A percentile compares a stretch with the other conserved stretches of the same genome.
Conservation (phyloP, 139 green algal species). For the Chlorella sp. region DNA sequence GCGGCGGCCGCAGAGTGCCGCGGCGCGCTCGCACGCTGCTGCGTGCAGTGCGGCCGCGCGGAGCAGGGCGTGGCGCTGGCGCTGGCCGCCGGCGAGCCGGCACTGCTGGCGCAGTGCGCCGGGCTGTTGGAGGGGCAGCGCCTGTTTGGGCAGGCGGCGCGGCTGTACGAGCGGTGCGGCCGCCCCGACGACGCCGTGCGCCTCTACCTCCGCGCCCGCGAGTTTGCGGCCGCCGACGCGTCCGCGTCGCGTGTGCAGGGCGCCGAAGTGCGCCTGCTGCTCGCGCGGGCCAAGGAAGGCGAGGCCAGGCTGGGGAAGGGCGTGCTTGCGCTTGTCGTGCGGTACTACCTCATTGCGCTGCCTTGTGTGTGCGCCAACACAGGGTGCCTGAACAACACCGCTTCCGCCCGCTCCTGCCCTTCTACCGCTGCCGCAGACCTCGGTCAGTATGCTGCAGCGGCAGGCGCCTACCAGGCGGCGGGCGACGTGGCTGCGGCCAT, state of each 20-base stretch:
- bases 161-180: slow-evolving; percentile 77
- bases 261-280: slow-evolving; percentile 74
- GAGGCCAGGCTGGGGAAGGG: too few relatives aligned
- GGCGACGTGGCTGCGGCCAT: slow-evolving; percentile 66
- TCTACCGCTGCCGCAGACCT: too few relatives aligned
- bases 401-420: too few relatives aligned
- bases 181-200: slow-evolving; percentile 71
- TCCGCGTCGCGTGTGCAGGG: slow-evolving; percentile 69
- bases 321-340: too few relatives aligned
- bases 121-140: slow-evolving; percentile 68
- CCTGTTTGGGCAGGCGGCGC: slow-evolving; percentile 68
- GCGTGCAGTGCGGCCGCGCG: slow-evolving; percentile 69
- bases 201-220: slow-evolving; percentile 80
- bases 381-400: too few relatives aligned
- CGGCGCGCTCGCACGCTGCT: slow-evolving; percentile 60
- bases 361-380: too few relatives aligned
- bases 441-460: slow-evolving; percentile 50
- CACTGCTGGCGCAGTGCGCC: slow-evolving; percentile 75
- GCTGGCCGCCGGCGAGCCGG: slow-evolving; percentile 41
- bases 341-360: too few relatives aligned
- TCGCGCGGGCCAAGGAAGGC: slow-evolving; percentile 78
- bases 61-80: slow-evolving; percentile 57
- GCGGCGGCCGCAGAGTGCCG: neutral
- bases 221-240: slow-evolving; percentile 63
- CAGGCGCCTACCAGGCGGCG: slow-evolving; percentile 64